Evolutionary conservation across 2,329 filamentous ascomycete species (phyloP).

Genomic region (Diatrype stigma): DNA sequence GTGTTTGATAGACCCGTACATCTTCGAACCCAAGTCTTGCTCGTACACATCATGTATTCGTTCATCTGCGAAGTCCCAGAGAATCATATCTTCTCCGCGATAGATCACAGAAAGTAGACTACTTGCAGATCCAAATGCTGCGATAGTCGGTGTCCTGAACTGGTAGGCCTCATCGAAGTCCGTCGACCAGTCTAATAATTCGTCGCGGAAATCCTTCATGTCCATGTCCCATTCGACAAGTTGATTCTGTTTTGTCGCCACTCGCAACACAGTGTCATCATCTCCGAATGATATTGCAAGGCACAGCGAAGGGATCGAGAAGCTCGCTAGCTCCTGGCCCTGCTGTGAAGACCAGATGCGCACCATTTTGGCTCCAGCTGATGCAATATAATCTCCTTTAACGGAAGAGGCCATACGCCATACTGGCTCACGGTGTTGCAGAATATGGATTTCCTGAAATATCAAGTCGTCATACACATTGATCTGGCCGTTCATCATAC

Average conservation of each 20-base stretch:
- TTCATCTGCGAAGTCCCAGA: no score
- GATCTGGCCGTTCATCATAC: background rate
- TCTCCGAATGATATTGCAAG: slow-evolving; percentile 12
- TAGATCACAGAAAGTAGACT: no score
- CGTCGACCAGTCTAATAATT: no score
- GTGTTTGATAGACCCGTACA: background rate
- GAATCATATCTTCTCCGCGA: no score
- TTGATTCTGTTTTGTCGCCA: slow-evolving; percentile 11
- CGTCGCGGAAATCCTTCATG: no score
- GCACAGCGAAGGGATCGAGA: slow-evolving; percentile 8
- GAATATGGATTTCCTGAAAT: background rate
- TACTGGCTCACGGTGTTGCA: background rate
- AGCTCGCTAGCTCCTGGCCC: slow-evolving; percentile 5
- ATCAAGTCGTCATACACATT: background rate
- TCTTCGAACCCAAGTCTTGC: background rate
- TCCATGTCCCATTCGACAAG: slow-evolving; percentile 15
- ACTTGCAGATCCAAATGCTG: no score
- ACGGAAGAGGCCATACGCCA: background rate
- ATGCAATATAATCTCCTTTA: background rate
- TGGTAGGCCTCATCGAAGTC: no score
- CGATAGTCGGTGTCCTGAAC: no score
- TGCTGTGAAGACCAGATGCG: slow-evolving; percentile 5
- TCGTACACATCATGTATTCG: background rate
- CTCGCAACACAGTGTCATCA: slow-evolving; percentile 11
- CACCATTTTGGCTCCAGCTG: slow-evolving; percentile 1